Base-by-base conservation (phyloP, 2,329 filamentous ascomycete genomes). In the Hirsutella thompsonii region DNA sequence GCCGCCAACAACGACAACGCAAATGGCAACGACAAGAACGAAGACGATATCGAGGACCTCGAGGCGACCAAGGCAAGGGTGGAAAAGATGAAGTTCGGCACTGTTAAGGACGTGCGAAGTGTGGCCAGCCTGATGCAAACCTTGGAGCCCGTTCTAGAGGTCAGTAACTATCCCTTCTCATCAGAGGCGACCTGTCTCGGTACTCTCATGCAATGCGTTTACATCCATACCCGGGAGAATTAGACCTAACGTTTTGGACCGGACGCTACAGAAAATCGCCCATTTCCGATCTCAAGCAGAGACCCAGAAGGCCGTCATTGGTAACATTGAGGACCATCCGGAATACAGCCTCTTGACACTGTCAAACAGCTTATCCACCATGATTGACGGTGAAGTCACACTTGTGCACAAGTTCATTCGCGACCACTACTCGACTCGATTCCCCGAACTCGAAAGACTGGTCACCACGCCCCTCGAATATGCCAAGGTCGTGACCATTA, bases 371-470 rank as follows among this genome's bases (percentile, higher is more conserved):
- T 72, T 94, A 8, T 94, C 92, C 1, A 93, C 90, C 5, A 83
- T 84, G 47, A 95, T 96, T 50, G 89, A 94, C 51, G 86, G 85
- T 56, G 90, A 96, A 60, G 84, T 96, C 36, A 83, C 84, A 28
- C 74, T 92, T 8, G 85, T 96, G 19, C 92, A 98, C 70, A 98
- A 98, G 64, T 93, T 87, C 60, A 87, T 95, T 44, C 79, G 90
- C 54, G 92, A 98, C 55, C 87, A 95, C 62, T 98, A 98, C 65
- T 94, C 89, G 9, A 74, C 83, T 16, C 79, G 90, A 45, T 98
- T 96, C 54, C 90, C 92, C 0, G 90, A 95, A 61, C 75, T 98
- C 33, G 92, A 98, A 60, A 74, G 74, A 18, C 75, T 98, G 28
- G 82, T 98, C 45, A 87, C 85, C 43, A 94, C 90, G 53, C 88